Percentiles rank a stretch among this genome's conserved stretches.
Conservation (phyloP, 164 flowering plant species). For the Annona squamosa region DNA sequence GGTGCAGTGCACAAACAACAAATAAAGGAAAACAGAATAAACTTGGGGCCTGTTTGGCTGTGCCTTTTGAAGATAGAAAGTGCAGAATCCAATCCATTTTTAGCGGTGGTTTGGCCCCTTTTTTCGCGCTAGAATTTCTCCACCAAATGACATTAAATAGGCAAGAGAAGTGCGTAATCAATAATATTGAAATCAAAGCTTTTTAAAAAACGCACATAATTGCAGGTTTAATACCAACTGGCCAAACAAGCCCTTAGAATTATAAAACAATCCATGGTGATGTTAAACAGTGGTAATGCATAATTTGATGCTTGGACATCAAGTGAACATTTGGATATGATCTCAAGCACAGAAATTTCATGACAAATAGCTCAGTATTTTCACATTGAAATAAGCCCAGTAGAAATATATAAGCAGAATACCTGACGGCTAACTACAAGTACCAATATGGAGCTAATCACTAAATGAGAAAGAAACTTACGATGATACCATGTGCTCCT, state of each 20-base stretch:
- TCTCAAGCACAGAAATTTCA: not conserved
- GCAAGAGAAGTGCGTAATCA: not conserved
- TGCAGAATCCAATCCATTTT: too few relatives aligned
- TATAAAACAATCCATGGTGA: not conserved
- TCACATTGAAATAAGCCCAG: not conserved
- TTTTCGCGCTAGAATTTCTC: not conserved
- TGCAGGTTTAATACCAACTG: not conserved
- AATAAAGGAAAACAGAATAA: too few relatives aligned
- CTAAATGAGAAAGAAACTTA: slow-evolving; percentile 20
- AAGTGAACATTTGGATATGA: not conserved
- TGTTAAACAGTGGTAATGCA: not conserved
- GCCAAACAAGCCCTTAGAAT: too few relatives aligned
- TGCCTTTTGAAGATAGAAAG: too few relatives aligned
- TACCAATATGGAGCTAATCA: not conserved
- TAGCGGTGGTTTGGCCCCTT: too few relatives aligned
- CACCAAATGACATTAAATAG: not conserved
- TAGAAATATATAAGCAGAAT: not conserved
- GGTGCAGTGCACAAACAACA: too few relatives aligned
- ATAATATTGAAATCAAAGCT: not conserved
- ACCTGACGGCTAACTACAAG: not conserved
- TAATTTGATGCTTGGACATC: not conserved
- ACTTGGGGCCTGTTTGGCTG: too few relatives aligned
- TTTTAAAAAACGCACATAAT: not conserved
- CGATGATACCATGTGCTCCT: slow-evolving; percentile 82
- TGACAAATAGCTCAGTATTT: not conserved